Evolutionary conservation across 768 basidiomycete genomes (phyloP).

Genomic region (Tremella yokohamensis): DNA sequence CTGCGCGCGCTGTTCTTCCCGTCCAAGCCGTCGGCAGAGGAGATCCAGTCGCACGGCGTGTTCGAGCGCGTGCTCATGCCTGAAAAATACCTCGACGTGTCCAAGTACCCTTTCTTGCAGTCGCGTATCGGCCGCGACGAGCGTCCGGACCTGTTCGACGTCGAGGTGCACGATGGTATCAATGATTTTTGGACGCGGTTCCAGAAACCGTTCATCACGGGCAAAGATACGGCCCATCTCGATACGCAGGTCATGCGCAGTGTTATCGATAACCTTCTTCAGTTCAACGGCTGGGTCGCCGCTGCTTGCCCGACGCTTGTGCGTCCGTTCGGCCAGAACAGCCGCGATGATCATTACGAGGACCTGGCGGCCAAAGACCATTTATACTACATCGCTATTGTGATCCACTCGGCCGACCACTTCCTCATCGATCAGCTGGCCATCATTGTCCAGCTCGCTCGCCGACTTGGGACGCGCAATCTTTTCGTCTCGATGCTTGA

Average conservation of each 20-base stretch:
- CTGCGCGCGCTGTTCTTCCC: slow-evolving; percentile 47
- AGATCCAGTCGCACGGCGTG: slow-evolving; percentile 62
- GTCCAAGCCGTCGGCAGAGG: slow-evolving; percentile 37
- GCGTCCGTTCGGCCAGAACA: slow-evolving; percentile 93
- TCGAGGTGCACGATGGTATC: slow-evolving; percentile 70
- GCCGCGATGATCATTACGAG: slow-evolving; percentile 77
- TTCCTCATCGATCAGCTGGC: slow-evolving; percentile 98
- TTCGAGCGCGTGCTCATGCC: slow-evolving; percentile 62
- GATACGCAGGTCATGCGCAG: slow-evolving; percentile 85
- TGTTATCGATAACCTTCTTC: slow-evolving; percentile 89
- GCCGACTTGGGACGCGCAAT: slow-evolving; percentile 79
- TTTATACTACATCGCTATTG: slow-evolving; percentile 89
- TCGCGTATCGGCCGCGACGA: slow-evolving; percentile 79
- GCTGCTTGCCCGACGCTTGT: slow-evolving; percentile 87
- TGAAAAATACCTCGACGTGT: slow-evolving; percentile 81
- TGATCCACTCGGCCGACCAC: slow-evolving; percentile 97
- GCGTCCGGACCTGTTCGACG: slow-evolving; percentile 71
- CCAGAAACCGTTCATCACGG: slow-evolving; percentile 82
- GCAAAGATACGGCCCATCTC: slow-evolving; percentile 76
- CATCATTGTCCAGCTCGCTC: slow-evolving; percentile 92
- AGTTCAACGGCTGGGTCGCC: slow-evolving; percentile 96
- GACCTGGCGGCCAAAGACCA: slow-evolving; percentile 78
- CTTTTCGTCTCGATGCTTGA: slow-evolving; percentile 98
- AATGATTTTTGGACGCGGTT: slow-evolving; percentile 88
- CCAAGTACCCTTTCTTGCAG: slow-evolving; percentile 83